These are phyloP conservation scores for Polychaeton citri DNA, from an alignment of 2,329 filamentous ascomycete genomes.

Conservation along the genomic window DNA sequence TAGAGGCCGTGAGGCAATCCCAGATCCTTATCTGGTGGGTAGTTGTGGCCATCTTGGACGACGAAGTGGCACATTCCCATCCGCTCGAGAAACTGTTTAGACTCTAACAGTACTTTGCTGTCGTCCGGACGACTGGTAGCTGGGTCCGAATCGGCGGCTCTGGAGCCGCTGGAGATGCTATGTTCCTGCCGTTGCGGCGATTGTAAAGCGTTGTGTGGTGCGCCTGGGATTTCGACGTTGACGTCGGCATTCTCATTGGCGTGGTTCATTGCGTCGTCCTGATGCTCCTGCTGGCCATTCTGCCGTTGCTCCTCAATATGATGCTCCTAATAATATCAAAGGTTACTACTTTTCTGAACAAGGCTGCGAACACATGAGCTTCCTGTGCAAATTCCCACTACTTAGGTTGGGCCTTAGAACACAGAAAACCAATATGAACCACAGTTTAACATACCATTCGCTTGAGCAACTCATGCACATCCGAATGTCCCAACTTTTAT, in stretches of 20 bases:
- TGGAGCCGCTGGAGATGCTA: slow-evolving; percentile 2
- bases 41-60: slow-evolving; percentile 4
- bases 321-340: too few species aligned
- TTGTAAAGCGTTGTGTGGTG: not conserved
- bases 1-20: slow-evolving; percentile 16
- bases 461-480: too few species aligned
- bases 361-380: slow-evolving; percentile 2
- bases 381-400: too few species aligned
- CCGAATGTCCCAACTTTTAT: too few species aligned
- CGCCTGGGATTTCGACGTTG: not conserved
- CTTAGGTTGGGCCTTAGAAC: too few species aligned
- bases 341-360: slow-evolving; percentile 1
- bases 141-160: slow-evolving; percentile 14
- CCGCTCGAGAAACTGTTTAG: slow-evolving; percentile 16
- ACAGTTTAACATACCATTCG: too few species aligned
- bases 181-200: not conserved
- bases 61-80: slow-evolving; percentile 17
- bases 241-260: slow-evolving; percentile 1
- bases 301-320: too few species aligned
- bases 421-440: too few species aligned
- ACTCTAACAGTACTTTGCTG: slow-evolving; percentile 10
- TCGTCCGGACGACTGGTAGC: slow-evolving; percentile 13
- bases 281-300: slow-evolving; percentile 1
- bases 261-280: slow-evolving; percentile 2
- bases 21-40: slow-evolving; percentile 11